A percentile compares a stretch with the other conserved stretches of the same genome.
phyloP scores from a whole-genome alignment of 192 early-diverging fungal genomes.

The Pilaira anomala region DNA sequence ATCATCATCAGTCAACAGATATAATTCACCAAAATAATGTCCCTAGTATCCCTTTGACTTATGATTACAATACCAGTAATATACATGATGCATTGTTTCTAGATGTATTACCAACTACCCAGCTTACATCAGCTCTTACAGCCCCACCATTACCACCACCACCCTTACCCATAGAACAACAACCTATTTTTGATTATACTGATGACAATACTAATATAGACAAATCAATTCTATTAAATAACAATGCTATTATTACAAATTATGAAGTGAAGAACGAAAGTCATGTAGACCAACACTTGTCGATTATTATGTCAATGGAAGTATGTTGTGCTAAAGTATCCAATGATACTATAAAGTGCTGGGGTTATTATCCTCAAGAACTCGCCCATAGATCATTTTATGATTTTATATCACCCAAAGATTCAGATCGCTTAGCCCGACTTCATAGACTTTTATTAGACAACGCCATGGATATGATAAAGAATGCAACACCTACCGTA shows the following conservation, averaged over 20 bases:
- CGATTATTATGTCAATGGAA: conserved; percentile 50
- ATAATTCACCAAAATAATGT: too few species aligned
- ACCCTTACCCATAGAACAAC: too few species aligned
- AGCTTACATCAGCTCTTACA: too few species aligned
- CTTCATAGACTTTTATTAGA: conserved; percentile 42
- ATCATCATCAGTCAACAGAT: too few species aligned
- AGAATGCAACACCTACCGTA: neutral
- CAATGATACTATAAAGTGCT: conserved; percentile 44
- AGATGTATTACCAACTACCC: too few species aligned
- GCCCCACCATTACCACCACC: too few species aligned
- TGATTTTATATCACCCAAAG: conserved; percentile 43
- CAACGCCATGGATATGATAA: conserved; percentile 25
- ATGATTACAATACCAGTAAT: neutral
- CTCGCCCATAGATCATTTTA: conserved; percentile 51
- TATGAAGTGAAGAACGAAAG: neutral
- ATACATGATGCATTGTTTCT: too few species aligned
- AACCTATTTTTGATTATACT: too few species aligned
- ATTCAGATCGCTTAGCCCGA: conserved; percentile 37
- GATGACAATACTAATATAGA: too few species aligned
- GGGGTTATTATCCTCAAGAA: conserved; percentile 57
- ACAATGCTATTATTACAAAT: neutral
- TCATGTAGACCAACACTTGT: conserved; percentile 8
- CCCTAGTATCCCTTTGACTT: neutral
- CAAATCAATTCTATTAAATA: conserved; percentile 2
- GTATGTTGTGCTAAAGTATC: conserved; percentile 51